These are phyloP conservation scores for Leucosporidium scottii DNA, from an alignment of 768 basidiomycete genomes.

Conservation along the genomic window DNA sequence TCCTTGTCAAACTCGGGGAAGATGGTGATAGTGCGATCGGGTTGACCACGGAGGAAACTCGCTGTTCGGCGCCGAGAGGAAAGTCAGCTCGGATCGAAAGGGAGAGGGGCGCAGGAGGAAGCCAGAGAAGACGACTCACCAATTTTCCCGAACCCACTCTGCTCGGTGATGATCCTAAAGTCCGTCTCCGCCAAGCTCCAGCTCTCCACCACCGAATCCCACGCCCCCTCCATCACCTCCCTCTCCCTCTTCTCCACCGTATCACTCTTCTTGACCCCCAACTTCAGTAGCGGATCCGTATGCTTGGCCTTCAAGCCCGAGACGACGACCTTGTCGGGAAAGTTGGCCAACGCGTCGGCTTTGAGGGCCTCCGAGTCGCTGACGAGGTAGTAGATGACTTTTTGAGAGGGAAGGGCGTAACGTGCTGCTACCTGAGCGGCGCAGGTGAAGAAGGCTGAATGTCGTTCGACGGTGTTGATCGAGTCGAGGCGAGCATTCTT, in stretches of 20 bases:
- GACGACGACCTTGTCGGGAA: constrained; percentile 19
- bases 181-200: background rate
- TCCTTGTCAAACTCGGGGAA: too few relatives aligned
- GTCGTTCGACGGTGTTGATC: constrained; percentile 8
- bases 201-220: too few relatives aligned
- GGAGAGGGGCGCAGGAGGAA: background rate
- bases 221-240: too few relatives aligned
- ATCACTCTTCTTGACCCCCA: constrained; percentile 17
- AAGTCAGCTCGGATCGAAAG: too few relatives aligned
- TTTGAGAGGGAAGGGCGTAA: constrained; percentile 23
- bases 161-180: background rate
- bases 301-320: constrained; percentile 9
- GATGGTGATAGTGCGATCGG: too few relatives aligned
- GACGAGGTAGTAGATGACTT: constrained; percentile 24
- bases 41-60: too few relatives aligned
- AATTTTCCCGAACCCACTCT: background rate
- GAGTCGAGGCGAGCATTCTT: constrained; percentile 2
- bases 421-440: constrained; percentile 9
- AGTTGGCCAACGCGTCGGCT: background rate
- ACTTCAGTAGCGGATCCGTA: background rate
- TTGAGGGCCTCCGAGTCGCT: constrained; percentile 18
- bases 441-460: constrained; percentile 20
- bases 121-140: background rate
- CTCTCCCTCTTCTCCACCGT: too few relatives aligned
- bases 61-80: too few relatives aligned